A percentile compares a stretch with the other conserved stretches of the same genome.
Conservation (phyloP, 495 filamentous ascomycete genomes). For the Aspergillus campestris region DNA sequence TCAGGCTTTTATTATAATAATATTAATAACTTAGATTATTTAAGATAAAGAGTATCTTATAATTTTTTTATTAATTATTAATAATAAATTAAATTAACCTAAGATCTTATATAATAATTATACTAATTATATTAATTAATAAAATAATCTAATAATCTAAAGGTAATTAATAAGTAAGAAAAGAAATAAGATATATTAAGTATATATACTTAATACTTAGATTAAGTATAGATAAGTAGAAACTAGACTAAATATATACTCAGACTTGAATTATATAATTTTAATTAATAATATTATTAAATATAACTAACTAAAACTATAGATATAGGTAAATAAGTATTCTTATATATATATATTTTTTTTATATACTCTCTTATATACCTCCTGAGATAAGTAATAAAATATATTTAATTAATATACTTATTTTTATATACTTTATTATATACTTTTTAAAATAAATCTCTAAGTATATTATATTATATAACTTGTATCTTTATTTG, state of each 20-base stretch:
- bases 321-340: not conserved
- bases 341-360: not conserved
- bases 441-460: not conserved
- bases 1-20: too few relatives aligned
- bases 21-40: too few relatives aligned
- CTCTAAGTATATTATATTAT: not conserved
- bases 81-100: not conserved
- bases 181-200: too few relatives aligned
- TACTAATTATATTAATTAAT: constrained; percentile 1
- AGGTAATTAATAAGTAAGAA: too few relatives aligned
- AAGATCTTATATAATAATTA: not conserved
- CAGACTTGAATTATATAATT: too few relatives aligned
- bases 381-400: not conserved
- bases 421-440: constrained; percentile 1
- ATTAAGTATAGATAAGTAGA: too few relatives aligned
- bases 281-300: not conserved
- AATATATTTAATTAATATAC: not conserved
- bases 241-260: too few relatives aligned
- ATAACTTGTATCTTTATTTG: constrained; percentile 3
- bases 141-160: not conserved
- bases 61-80: too few relatives aligned
- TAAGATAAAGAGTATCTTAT: too few relatives aligned
- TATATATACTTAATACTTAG: too few relatives aligned
- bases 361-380: constrained; percentile 1
- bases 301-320: not conserved